phyloP scores from a whole-genome alignment of 2,329 filamentous ascomycete species.

The Scedosporium apiospermum region DNA sequence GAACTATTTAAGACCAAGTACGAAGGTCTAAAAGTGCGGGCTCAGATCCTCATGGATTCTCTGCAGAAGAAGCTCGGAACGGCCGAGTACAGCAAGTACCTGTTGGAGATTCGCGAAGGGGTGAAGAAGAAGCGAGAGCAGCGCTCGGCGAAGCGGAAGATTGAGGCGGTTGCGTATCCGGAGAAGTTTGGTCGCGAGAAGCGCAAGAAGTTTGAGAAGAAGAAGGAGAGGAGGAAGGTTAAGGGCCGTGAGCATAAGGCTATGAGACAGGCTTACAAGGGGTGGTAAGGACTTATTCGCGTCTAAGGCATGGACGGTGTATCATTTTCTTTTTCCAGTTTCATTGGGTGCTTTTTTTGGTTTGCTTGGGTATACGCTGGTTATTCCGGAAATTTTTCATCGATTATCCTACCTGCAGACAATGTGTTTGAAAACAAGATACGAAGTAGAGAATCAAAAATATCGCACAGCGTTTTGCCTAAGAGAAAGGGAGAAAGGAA shows the following conservation, averaged over 20 bases:
- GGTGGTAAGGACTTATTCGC: slow-evolving; percentile 18
- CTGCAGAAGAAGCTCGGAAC: slow-evolving; percentile 80
- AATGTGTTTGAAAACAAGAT: too few species aligned
- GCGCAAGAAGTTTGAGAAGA: slow-evolving; percentile 73
- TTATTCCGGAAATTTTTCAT: too few species aligned
- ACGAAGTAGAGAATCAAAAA: too few species aligned
- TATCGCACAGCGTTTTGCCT: too few species aligned
- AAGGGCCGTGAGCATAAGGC: slow-evolving; percentile 64
- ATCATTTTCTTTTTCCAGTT: slow-evolving; percentile 1
- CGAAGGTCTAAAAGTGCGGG: slow-evolving; percentile 60
- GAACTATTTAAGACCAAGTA: slow-evolving; percentile 59
- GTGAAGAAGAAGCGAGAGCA: slow-evolving; percentile 65
- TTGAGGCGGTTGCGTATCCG: slow-evolving; percentile 76
- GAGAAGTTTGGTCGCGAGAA: slow-evolving; percentile 72
- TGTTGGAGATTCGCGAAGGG: slow-evolving; percentile 63
- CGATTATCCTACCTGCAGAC: too few species aligned
- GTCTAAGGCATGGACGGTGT: not conserved
- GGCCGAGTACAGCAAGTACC: slow-evolving; percentile 62
- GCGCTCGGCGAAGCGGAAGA: slow-evolving; percentile 74
- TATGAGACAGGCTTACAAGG: slow-evolving; percentile 60
- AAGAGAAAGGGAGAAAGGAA: too few species aligned
- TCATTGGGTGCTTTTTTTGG: not conserved
- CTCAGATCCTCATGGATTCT: slow-evolving; percentile 69
- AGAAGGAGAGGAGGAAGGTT: slow-evolving; percentile 74
- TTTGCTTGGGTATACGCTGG: not conserved